Percentiles rank a stretch among this genome's conserved stretches.
phyloP scores from a whole-genome alignment of 225 moss, liverwort and hornwort genomes.

The Thuidium tamariscinum region DNA sequence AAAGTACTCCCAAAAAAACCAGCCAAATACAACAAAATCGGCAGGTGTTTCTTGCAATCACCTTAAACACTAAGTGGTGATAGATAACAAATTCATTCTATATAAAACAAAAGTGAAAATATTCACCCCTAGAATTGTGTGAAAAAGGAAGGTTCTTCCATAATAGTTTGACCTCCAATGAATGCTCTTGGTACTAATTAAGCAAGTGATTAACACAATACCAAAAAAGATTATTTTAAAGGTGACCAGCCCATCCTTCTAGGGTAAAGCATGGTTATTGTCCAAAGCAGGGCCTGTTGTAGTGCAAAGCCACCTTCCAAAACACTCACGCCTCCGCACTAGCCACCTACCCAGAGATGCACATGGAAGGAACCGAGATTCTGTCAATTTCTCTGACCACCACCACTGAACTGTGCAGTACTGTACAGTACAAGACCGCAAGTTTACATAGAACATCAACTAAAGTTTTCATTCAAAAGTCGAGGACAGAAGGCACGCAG shows the following conservation, averaged over 20 bases:
- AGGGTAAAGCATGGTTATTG: background rate
- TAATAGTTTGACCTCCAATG: background rate
- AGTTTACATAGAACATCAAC: background rate
- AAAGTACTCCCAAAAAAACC: no score
- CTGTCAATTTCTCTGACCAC: background rate
- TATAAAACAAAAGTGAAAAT: no score
- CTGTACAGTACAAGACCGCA: background rate
- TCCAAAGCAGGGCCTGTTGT: background rate
- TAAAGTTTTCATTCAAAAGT: background rate
- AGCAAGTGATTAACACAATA: background rate
- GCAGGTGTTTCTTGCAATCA: no score
- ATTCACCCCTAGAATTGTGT: no score
- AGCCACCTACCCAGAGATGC: background rate
- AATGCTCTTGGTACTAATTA: fast-evolving
- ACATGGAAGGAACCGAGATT: background rate
- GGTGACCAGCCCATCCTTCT: fast-evolving
- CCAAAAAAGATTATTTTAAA: background rate
- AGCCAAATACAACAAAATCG: no score
- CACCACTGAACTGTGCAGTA: background rate
- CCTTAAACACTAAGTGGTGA: no score
- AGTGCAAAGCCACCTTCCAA: background rate
- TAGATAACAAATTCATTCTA: no score
- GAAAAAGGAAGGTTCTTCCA: no score
- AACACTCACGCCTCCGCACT: background rate
- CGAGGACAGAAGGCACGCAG: background rate